Percentiles rank a stretch among this genome's conserved stretches.
Evolutionary conservation across 805 yeast species (phyloP).

Genomic region (Suhomyces prunicola): DNA sequence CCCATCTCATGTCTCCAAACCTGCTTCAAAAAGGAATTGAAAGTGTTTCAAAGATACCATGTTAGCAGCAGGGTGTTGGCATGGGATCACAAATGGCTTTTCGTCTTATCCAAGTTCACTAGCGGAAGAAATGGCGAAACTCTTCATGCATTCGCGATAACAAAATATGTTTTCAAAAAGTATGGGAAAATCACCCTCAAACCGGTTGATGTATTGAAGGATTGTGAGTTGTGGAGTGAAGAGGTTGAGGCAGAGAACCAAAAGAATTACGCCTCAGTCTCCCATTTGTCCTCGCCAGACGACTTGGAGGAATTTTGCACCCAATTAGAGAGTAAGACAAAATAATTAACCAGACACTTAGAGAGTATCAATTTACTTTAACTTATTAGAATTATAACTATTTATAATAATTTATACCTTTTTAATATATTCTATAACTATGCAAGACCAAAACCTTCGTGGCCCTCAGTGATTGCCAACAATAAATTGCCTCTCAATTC

Average conservation of each 20-base stretch:
- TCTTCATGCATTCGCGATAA: slow-evolving; percentile 57
- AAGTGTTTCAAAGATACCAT: slow-evolving; percentile 56
- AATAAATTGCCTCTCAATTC: slow-evolving; percentile 75
- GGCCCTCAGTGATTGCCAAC: slow-evolving; percentile 89
- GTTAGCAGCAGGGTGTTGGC: slow-evolving; percentile 62
- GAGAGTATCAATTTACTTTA: background rate
- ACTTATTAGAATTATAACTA: background rate
- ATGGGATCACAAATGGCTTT: slow-evolving; percentile 89
- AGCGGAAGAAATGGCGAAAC: slow-evolving; percentile 24
- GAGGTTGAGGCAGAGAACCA: slow-evolving; percentile 43
- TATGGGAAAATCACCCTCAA: slow-evolving; percentile 69
- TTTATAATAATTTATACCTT: background rate
- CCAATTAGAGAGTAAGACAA: background rate
- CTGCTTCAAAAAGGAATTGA: slow-evolving; percentile 69
- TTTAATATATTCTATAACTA: slow-evolving; percentile 9
- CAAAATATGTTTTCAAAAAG: slow-evolving; percentile 77
- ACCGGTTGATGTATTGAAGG: slow-evolving; percentile 58
- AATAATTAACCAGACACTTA: background rate
- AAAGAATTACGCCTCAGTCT: slow-evolving; percentile 39
- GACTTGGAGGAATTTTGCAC: slow-evolving; percentile 8
- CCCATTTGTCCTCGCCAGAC: slow-evolving; percentile 25
- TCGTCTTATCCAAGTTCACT: slow-evolving; percentile 61
- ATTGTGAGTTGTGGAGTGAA: slow-evolving; percentile 54
- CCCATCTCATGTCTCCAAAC: slow-evolving; percentile 77
- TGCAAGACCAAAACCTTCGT: slow-evolving; percentile 93